These are phyloP conservation scores for Eucalyptus pauciflora DNA, from an alignment of 345 rosid genomes.

Conservation along the genomic window DNA sequence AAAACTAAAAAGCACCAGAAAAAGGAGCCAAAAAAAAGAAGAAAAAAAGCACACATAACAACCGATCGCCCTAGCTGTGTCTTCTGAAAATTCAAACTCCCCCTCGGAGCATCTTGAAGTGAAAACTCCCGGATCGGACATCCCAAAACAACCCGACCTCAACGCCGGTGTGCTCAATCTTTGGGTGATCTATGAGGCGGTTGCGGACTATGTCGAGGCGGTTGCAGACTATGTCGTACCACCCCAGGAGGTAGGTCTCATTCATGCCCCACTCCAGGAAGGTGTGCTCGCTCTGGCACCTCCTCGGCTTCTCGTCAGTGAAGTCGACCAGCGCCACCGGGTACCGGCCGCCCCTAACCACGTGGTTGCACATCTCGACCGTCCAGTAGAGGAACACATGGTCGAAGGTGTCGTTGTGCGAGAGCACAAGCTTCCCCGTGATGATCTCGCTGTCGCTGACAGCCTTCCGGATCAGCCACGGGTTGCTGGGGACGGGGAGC, in stretches of 20 bases:
- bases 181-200: too few species aligned
- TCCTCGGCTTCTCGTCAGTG: conserved; percentile 13
- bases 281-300: conserved; percentile 7
- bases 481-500: neutral
- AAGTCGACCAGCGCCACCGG: conserved; percentile 7
- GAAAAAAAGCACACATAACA: neutral
- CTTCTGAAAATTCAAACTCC: neutral
- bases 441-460: conserved; percentile 1
- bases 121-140: neutral
- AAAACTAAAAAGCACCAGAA: neutral
- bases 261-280: conserved; percentile 11
- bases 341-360: conserved; percentile 1
- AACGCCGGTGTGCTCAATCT: neutral
- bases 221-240: conserved; percentile 6
- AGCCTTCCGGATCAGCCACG: conserved; percentile 16
- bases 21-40: neutral
- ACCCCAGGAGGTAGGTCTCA: conserved; percentile 4
- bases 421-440: conserved; percentile 4
- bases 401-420: conserved; percentile 4
- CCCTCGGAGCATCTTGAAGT: conserved; percentile 10
- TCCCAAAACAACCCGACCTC: conserved; percentile 29
- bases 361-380: neutral
- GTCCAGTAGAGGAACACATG: conserved; percentile 17
- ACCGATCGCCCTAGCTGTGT: neutral
- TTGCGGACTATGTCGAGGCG: neutral